These are phyloP conservation scores for Stagonosporopsis vannaccii DNA, from an alignment of 2,329 filamentous ascomycete genomes.

Conservation along the genomic window DNA sequence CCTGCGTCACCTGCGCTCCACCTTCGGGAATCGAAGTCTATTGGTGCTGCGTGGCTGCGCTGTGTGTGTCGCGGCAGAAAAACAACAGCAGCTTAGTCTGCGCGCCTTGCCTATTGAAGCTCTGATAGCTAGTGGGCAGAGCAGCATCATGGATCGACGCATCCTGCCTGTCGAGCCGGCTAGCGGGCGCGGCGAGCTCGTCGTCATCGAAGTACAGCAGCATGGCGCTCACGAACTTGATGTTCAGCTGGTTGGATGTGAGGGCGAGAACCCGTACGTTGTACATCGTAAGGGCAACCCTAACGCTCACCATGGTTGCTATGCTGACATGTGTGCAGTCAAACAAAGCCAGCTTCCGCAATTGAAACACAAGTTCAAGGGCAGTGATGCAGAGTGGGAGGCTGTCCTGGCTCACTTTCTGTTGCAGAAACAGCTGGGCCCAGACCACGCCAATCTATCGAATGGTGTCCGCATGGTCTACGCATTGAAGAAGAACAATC, in stretches of 20 bases:
- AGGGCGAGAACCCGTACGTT: slow-evolving; percentile 68
- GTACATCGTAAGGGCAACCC: slow-evolving; percentile 61
- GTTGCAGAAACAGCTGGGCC: slow-evolving; percentile 52
- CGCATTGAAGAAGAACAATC: slow-evolving; percentile 59
- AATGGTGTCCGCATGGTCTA: slow-evolving; percentile 67
- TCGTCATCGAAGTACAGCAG: slow-evolving; percentile 67
- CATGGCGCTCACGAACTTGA: slow-evolving; percentile 63
- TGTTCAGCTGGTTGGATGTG: slow-evolving; percentile 72
- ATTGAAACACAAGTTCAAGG: slow-evolving; percentile 46
- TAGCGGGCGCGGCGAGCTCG: slow-evolving; percentile 59
- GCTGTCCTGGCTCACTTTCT: slow-evolving; percentile 65
- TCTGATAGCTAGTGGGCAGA: slow-evolving; percentile 1
- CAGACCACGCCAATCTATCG: slow-evolving; percentile 56
- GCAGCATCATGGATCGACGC: slow-evolving; percentile 26
- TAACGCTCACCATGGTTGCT: slow-evolving; percentile 17
- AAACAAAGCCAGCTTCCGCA: slow-evolving; percentile 41
- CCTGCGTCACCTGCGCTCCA: slow-evolving; percentile 19
- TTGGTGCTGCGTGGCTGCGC: not conserved
- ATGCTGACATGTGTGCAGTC: slow-evolving; percentile 42
- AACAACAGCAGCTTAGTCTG: slow-evolving; percentile 5
- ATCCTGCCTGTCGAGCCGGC: slow-evolving; percentile 65
- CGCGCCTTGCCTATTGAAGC: slow-evolving; percentile 11
- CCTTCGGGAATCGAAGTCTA: slow-evolving; percentile 5
- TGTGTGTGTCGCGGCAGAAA: not conserved
- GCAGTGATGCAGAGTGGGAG: slow-evolving; percentile 68